phyloP scores from a whole-genome alignment of 2,329 filamentous ascomycete species.

The Penicillium sp. region DNA sequence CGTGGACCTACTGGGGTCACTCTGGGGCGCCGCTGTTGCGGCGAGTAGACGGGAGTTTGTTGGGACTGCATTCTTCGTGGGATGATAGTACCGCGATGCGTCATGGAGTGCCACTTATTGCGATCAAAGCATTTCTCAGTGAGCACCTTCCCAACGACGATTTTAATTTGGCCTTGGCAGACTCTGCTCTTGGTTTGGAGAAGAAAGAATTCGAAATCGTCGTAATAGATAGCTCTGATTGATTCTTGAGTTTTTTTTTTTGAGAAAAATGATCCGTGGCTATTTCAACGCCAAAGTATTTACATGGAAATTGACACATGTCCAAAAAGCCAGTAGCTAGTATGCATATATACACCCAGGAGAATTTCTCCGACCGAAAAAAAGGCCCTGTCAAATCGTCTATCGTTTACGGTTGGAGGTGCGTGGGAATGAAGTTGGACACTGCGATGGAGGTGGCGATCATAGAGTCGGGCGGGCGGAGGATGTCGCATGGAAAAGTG shows the following conservation, averaged over 20 bases:
- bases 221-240: slow-evolving; percentile 9
- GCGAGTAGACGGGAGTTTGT: slow-evolving; percentile 42
- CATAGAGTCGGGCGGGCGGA: background rate
- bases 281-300: background rate
- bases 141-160: slow-evolving; percentile 4
- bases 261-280: background rate
- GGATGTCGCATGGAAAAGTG: background rate
- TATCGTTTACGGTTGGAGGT: slow-evolving; percentile 4
- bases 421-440: background rate
- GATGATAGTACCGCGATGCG: slow-evolving; percentile 57
- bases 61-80: slow-evolving; percentile 60
- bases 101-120: slow-evolving; percentile 53
- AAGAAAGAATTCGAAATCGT: background rate
- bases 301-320: background rate
- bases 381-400: background rate
- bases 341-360: slow-evolving; percentile 6
- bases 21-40: slow-evolving; percentile 56
- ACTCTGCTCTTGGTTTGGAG: background rate
- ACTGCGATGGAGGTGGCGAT: background rate
- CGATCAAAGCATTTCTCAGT: slow-evolving; percentile 48
- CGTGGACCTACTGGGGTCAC: slow-evolving; percentile 63
- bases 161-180: background rate
- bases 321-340: background rate
- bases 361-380: background rate
- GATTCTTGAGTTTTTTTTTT: background rate